Evolutionary conservation across 306 rosid genomes (phyloP).

Genomic region (Lagenaria siceraria): DNA sequence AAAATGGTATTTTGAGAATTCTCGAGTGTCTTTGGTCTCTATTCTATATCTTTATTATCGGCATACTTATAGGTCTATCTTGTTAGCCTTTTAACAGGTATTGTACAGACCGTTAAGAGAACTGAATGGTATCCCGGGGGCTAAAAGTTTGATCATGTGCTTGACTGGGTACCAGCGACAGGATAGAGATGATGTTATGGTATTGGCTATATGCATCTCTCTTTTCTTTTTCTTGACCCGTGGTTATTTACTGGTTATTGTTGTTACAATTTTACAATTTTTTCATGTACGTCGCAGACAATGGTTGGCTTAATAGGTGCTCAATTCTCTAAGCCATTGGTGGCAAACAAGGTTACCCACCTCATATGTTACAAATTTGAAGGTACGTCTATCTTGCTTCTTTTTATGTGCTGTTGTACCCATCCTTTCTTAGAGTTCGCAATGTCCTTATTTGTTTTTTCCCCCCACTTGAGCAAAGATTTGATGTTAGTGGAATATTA

Average conservation of each 20-base stretch:
- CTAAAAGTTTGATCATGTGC: constrained; percentile 48
- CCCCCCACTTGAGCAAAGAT: not conserved
- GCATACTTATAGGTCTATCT: not conserved
- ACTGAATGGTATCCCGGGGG: constrained; percentile 68
- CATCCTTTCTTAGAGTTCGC: not conserved
- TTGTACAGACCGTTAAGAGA: constrained; percentile 67
- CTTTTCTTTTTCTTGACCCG: not conserved
- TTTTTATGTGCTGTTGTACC: not conserved
- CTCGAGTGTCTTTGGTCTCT: not conserved
- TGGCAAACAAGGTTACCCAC: constrained; percentile 83
- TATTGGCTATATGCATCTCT: constrained; percentile 9
- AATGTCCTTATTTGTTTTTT: not conserved
- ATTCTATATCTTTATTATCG: not conserved
- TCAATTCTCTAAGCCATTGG: constrained; percentile 73
- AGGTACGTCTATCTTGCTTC: constrained; percentile 33
- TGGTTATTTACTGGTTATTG: not conserved
- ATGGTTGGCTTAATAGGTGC: constrained; percentile 89
- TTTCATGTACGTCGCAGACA: constrained; percentile 28
- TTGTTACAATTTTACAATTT: not conserved
- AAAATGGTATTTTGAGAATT: not conserved
- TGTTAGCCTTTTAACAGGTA: constrained; percentile 36
- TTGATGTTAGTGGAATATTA: not conserved
- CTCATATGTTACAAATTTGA: constrained; percentile 93
- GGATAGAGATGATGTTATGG: constrained; percentile 94
- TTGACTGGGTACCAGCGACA: constrained; percentile 88